Base-by-base conservation (phyloP, 345 rosid genomes). In the Brassica cretica region DNA sequence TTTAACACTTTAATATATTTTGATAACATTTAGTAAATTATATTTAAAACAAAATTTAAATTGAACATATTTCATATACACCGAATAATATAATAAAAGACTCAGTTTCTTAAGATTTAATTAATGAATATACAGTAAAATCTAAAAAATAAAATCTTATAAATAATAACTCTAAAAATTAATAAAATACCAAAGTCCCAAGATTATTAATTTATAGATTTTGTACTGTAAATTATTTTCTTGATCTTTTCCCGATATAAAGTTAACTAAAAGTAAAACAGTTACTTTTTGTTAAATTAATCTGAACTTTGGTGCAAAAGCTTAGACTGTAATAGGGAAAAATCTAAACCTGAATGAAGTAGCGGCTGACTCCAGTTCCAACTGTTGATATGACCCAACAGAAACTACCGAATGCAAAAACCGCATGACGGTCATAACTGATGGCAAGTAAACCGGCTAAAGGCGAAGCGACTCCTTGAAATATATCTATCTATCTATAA, bases 301-400 rank as follows among this genome's bases (percentile, higher is more conserved):
- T 37, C 2, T 27, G 4, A 44, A 29, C 18, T 72, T 29, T 16
- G 46, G 68, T 63, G 44, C 60, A 10, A 62, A 29, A 27, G 29
- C 18, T 39, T 39, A 72, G 15, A 25, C 18, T 9, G 15, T 59
- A 24, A 21, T 0, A 21, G 12, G n/a, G 8, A 18, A 33, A 56
- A 18, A 33, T 5, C 16, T 71, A 58, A 84, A 74, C 97, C 80
- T 90, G 97, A 63, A 72, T 9, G 81, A 93, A 93, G 63, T 74
- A 81, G 66, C 80, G 89, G 83, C 98, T 90, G 29, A 77, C 80
- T 46, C 96, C 97, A 29, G 84, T 92, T 5, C 91, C 96, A 60
- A 92, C 89, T 37, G 97, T 89, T 12, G 98, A 93, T 68, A 87
- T 44, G 49, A 96, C 94, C 98, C 98, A 93, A 79, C 86, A 89